Evolutionary conservation across 2,329 filamentous ascomycete genomes (phyloP).

Genomic region (Leptodontidium sp.): DNA sequence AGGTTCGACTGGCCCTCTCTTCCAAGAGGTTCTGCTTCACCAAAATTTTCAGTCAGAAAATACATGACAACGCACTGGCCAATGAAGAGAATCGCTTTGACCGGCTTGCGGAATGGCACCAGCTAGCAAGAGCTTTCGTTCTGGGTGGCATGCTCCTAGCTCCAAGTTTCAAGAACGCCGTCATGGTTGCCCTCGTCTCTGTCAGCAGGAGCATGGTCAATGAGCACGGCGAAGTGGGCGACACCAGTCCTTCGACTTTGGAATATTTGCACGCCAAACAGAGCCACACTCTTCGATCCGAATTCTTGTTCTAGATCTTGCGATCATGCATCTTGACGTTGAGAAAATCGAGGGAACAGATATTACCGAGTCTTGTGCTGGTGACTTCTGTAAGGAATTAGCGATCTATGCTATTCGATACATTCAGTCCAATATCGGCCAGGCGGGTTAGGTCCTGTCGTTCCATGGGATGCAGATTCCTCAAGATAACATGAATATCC

Average conservation of each 20-base stretch:
- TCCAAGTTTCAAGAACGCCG: background rate
- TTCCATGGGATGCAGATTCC: too few species aligned
- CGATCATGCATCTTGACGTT: background rate
- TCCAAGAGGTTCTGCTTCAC: too few species aligned
- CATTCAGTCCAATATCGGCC: too few species aligned
- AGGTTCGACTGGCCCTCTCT: too few species aligned
- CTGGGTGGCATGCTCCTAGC: background rate
- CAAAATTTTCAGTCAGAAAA: too few species aligned
- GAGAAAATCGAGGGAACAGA: background rate
- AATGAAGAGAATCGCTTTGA: background rate
- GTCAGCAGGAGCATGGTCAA: background rate
- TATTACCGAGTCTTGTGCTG: too few species aligned
- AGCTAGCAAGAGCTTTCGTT: background rate
- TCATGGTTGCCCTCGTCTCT: background rate
- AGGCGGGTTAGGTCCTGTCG: too few species aligned
- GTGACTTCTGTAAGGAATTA: too few species aligned
- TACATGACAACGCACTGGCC: too few species aligned
- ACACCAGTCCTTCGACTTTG: too few species aligned
- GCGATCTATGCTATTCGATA: too few species aligned
- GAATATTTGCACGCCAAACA: background rate
- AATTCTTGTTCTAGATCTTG: background rate
- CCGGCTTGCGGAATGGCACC: background rate
- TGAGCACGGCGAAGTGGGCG: background rate
- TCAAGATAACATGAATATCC: too few species aligned
- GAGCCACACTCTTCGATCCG: background rate